phyloP scores from a whole-genome alignment of 2,329 filamentous ascomycete genomes.

The Aureobasidium lini region DNA sequence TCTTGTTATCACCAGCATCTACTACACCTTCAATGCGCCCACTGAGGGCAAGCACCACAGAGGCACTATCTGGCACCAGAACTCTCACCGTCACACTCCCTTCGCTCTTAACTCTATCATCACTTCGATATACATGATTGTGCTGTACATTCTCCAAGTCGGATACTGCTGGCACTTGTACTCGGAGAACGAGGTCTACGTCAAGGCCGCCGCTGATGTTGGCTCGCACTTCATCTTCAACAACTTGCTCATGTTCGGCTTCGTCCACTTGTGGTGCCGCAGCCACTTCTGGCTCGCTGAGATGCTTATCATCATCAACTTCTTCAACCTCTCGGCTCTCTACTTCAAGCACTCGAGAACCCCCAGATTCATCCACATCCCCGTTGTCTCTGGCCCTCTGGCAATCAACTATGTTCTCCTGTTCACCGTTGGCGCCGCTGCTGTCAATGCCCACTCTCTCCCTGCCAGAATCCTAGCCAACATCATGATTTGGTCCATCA shows the following conservation, averaged over 20 bases:
- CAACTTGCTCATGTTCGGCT: slow-evolving; percentile 76
- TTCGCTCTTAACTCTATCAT: slow-evolving; percentile 65
- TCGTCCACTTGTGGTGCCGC: slow-evolving; percentile 75
- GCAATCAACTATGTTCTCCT: slow-evolving; percentile 81
- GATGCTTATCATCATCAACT: slow-evolving; percentile 69
- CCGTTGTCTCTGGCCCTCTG: slow-evolving; percentile 68
- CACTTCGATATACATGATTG: slow-evolving; percentile 67
- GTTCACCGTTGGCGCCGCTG: slow-evolving; percentile 83
- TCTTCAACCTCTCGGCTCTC: slow-evolving; percentile 67
- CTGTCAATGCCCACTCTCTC: slow-evolving; percentile 60
- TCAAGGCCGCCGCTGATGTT: slow-evolving; percentile 66
- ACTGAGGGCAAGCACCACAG: slow-evolving; percentile 49
- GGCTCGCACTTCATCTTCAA: slow-evolving; percentile 78
- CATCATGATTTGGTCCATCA: slow-evolving; percentile 77
- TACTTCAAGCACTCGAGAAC: slow-evolving; percentile 63
- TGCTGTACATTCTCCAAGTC: slow-evolving; percentile 67
- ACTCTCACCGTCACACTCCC: slow-evolving; percentile 57
- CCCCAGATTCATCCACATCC: slow-evolving; percentile 66
- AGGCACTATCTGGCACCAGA: slow-evolving; percentile 68
- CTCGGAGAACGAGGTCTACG: slow-evolving; percentile 53
- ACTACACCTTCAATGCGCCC: slow-evolving; percentile 62
- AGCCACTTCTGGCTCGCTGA: slow-evolving; percentile 69
- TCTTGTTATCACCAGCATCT: slow-evolving; percentile 62
- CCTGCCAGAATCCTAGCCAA: slow-evolving; percentile 76
- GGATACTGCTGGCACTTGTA: slow-evolving; percentile 73